Evolutionary conservation across 352 stramenopile genomes (phyloP).

Genomic region (Phytophthora uliginosa): DNA sequence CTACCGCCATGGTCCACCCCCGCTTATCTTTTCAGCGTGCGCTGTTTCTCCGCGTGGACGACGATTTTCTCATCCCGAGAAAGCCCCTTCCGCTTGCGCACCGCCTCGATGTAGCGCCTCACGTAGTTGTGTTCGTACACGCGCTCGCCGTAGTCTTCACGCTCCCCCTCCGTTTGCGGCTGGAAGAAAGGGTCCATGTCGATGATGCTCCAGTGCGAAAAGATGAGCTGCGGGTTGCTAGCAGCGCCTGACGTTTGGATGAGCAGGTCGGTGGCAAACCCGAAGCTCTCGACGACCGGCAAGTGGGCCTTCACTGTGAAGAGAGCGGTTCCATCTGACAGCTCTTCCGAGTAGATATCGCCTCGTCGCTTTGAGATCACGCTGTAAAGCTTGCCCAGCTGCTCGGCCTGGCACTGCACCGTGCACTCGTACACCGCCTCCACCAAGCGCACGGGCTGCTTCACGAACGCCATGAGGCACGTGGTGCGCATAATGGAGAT

Average conservation of each 20-base stretch:
- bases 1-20: neutral
- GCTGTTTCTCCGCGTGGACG: conserved; percentile 97
- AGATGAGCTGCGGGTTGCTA: conserved; percentile 96
- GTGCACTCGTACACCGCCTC: conserved; percentile 93
- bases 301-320: conserved; percentile 95
- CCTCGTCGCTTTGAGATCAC: conserved; percentile 95
- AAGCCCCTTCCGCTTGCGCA: conserved; percentile 96
- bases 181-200: conserved; percentile 98
- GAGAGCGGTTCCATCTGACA: conserved; percentile 94
- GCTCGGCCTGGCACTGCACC: conserved; percentile 89
- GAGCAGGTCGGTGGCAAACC: conserved; percentile 94
- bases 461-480: conserved; percentile 83
- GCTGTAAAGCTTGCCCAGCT: conserved; percentile 95
- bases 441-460: conserved; percentile 91
- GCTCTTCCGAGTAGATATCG: conserved; percentile 90
- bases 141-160: conserved; percentile 96
- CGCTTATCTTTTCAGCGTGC: conserved; percentile 60
- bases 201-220: conserved; percentile 96
- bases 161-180: conserved; percentile 95
- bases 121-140: conserved; percentile 95
- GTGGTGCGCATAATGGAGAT: conserved; percentile 85
- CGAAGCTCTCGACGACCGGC: conserved; percentile 96
- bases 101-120: conserved; percentile 94
- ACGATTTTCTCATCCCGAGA: conserved; percentile 97
- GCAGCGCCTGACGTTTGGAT: conserved; percentile 96